Percentiles rank a stretch among this genome's conserved stretches.
Conservation (phyloP, 148 eudicot species). For the Cornus florida region DNA sequence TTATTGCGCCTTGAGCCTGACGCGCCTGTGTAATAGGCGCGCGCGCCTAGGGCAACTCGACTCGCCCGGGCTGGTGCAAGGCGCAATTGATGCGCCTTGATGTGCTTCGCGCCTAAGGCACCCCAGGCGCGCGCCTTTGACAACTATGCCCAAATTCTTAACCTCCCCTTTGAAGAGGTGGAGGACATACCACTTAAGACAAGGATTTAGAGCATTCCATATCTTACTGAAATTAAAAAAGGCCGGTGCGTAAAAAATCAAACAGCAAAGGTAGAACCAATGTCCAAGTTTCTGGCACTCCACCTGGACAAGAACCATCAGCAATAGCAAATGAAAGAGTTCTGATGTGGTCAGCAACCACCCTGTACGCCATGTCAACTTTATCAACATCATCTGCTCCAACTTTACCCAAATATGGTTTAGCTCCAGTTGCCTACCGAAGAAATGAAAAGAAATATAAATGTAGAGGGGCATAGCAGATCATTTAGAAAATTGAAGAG, state of each 20-base stretch:
- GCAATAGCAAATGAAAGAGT: slow-evolving; percentile 99
- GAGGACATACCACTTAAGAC: too few relatives aligned
- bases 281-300: slow-evolving; percentile 7
- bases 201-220: not conserved
- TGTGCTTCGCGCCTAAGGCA: too few relatives aligned
- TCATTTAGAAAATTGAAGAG: not conserved
- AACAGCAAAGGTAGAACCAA: not conserved
- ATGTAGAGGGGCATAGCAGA: not conserved
- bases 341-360: slow-evolving; percentile 96
- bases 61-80: too few relatives aligned
- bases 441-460: not conserved
- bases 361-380: slow-evolving; percentile 97
- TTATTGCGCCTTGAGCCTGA: too few relatives aligned
- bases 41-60: too few relatives aligned
- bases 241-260: not conserved
- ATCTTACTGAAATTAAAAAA: not conserved
- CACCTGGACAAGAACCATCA: slow-evolving; percentile 98
- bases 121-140: too few relatives aligned
- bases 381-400: slow-evolving; percentile 89
- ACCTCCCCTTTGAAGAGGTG: too few relatives aligned
- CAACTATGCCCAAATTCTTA: too few relatives aligned
- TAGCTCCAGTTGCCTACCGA: slow-evolving; percentile 79
- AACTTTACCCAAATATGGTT: slow-evolving; percentile 78
- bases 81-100: too few relatives aligned
- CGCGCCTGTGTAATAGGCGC: too few relatives aligned